Percentiles rank a stretch among this genome's conserved stretches.
Conservation (phyloP, 768 basidiomycete species). For the Lyophyllum semitale region DNA sequence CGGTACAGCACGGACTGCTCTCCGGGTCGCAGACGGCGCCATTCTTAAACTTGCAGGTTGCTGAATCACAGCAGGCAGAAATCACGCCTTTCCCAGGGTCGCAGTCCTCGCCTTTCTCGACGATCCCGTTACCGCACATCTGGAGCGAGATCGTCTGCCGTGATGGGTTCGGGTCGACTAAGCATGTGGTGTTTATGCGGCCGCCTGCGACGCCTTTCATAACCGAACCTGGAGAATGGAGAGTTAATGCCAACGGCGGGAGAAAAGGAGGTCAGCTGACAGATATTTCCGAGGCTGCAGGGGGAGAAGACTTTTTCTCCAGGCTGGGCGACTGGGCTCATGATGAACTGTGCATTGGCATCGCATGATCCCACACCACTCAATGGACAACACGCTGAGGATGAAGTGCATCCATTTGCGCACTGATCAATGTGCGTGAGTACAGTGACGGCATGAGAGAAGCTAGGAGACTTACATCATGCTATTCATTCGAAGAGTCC, state of each 20-base stretch:
- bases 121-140: slow-evolving; percentile 85
- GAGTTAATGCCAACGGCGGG: background rate
- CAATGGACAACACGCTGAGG: slow-evolving; percentile 69
- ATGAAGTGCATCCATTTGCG: slow-evolving; percentile 59
- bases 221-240: slow-evolving; percentile 50
- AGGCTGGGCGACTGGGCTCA: slow-evolving; percentile 74
- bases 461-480: slow-evolving; percentile 46
- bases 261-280: slow-evolving; percentile 39
- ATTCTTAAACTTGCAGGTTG: slow-evolving; percentile 72
- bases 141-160: slow-evolving; percentile 58
- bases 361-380: slow-evolving; percentile 54
- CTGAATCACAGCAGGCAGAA: slow-evolving; percentile 72
- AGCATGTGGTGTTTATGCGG: slow-evolving; percentile 63
- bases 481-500: slow-evolving; percentile 38
- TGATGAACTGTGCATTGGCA: slow-evolving; percentile 71
- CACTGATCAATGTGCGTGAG: slow-evolving; percentile 45
- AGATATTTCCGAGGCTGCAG: slow-evolving; percentile 85
- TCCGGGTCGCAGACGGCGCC: slow-evolving; percentile 79
- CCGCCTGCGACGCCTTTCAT: slow-evolving; percentile 49
- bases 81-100: slow-evolving; percentile 69
- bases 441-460: slow-evolving; percentile 6
- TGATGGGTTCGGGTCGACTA: slow-evolving; percentile 56
- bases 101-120: slow-evolving; percentile 83
- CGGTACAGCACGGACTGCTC: slow-evolving; percentile 76
- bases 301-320: slow-evolving; percentile 73